A percentile compares a stretch with the other conserved stretches of the same genome.
phyloP scores from a whole-genome alignment of 768 basidiomycete genomes.

The Pleurotus tuber-regium region DNA sequence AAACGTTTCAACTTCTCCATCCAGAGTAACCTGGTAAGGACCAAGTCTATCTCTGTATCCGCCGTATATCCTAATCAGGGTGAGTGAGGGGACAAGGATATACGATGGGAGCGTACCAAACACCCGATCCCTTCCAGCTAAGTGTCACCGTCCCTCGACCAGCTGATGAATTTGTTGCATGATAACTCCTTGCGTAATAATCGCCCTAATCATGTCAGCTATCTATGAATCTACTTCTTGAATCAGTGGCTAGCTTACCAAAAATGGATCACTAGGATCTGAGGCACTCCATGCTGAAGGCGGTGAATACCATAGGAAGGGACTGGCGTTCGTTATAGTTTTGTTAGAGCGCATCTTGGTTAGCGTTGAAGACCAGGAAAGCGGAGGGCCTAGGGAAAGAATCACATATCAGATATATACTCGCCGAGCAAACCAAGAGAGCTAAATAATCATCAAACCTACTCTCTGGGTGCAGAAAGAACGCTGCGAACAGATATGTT shows the following conservation, averaged over 20 bases:
- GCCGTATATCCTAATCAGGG: conserved; percentile 11
- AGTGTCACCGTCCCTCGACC: conserved; percentile 10
- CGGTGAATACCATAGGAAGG: conserved; percentile 12
- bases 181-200: conserved; percentile 6
- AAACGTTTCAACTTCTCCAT: not conserved
- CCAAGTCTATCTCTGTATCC: conserved; percentile 12
- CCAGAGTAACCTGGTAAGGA: conserved; percentile 11
- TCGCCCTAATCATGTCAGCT: not conserved
- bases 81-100: not conserved
- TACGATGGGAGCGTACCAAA: conserved; percentile 7
- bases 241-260: not conserved
- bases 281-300: conserved; percentile 10
- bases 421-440: not conserved
- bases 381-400: no score
- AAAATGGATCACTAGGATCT: conserved; percentile 1
- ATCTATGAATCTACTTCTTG: not conserved
- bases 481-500: no score
- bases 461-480: no score
- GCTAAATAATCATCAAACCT: conserved; percentile 1
- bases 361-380: not conserved
- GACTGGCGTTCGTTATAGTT: conserved; percentile 14
- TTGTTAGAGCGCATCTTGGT: conserved; percentile 12
- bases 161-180: conserved; percentile 8
- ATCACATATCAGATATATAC: not conserved
- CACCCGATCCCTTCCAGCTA: conserved; percentile 9